Evolutionary conservation across 768 basidiomycete species (phyloP), one percentile per base, ranked within the genome.

Genomic region (Cantharellus anzutake): DNA sequence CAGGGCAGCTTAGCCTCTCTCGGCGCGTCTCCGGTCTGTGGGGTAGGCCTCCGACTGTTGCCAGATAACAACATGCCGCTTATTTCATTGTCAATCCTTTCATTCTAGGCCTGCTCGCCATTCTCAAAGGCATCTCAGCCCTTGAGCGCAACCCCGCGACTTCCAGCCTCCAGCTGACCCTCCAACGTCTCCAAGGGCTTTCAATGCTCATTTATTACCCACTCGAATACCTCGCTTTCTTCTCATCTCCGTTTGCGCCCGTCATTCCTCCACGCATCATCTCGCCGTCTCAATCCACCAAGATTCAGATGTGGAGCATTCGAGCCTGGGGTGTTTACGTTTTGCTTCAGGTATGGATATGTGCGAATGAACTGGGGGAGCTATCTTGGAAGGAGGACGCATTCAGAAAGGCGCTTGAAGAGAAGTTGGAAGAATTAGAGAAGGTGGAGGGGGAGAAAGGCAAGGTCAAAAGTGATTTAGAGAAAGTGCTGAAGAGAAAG

Each of bases 321-420:
- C 80, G 89, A 29, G 84, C 82, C 68, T 93, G 88, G 90, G 82
- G 82, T 2, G 69, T 78, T 35, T 92, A 91, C 65, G 75, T 89
- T 48, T 63, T 82, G 39, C 78, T 92, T 53, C 88, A 87, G 60
- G 81, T 89, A 63, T 77, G 75, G 3, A 85, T 86, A 65, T 72
- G 86, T 59, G 71, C 74, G 37, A 83, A 88, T 67, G 85, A 88
- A 65, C 74, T 76, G 61, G 76, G 77, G 62, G 64, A 85, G 11
- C 68, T 89, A 5, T 7, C 52, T 7, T 37, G 7, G 7, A 7
- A 7, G 35, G 52, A 55, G 35, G 11, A 7, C 52, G 52, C 11
- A 37, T 7, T 7, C 11, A 5, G 7, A 7, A 55, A 7, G 14
- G 7, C 52, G 11, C 14, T 37, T 5, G 52, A 55, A 5, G 44